Conservation (phyloP, 495 filamentous ascomycete genomes). For the Daldinia decipiens region DNA sequence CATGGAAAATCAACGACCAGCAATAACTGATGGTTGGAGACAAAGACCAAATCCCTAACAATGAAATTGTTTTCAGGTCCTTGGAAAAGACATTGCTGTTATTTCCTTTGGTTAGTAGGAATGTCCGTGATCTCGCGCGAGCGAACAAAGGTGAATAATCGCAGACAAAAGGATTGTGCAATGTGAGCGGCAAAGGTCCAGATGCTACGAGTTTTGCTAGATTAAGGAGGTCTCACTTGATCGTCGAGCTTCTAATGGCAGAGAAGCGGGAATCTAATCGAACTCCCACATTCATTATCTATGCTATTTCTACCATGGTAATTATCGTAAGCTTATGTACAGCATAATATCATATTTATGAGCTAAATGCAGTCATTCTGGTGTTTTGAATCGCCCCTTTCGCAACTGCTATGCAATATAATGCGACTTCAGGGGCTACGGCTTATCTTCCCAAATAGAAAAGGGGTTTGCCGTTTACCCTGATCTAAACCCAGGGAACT, state of each 20-base stretch:
- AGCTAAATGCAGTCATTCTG: background rate
- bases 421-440: background rate
- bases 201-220: background rate
- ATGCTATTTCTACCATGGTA: background rate
- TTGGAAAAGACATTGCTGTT: background rate
- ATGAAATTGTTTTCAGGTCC: background rate
- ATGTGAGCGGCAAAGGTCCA: background rate
- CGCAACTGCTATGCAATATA: slow-evolving; percentile 29
- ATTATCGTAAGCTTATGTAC: slow-evolving; percentile 1
- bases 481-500: background rate
- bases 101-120: background rate
- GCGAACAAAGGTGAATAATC: background rate
- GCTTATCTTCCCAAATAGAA: slow-evolving; percentile 8
- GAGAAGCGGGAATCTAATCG: background rate
- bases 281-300: slow-evolving; percentile 4
- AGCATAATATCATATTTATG: background rate
- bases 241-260: too few species aligned
- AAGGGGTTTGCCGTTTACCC: slow-evolving; percentile 5
- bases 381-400: slow-evolving; percentile 5
- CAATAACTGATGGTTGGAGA: background rate
- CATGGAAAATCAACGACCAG: background rate
- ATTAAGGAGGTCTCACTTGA: background rate
- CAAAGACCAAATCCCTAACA: background rate
- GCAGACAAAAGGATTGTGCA: background rate
- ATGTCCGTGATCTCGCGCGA: background rate